A percentile compares a stretch with the other conserved stretches of the same genome.
Evolutionary conservation across 2,329 filamentous ascomycete species (phyloP).

Genomic region (Davidsoniella virescens): DNA sequence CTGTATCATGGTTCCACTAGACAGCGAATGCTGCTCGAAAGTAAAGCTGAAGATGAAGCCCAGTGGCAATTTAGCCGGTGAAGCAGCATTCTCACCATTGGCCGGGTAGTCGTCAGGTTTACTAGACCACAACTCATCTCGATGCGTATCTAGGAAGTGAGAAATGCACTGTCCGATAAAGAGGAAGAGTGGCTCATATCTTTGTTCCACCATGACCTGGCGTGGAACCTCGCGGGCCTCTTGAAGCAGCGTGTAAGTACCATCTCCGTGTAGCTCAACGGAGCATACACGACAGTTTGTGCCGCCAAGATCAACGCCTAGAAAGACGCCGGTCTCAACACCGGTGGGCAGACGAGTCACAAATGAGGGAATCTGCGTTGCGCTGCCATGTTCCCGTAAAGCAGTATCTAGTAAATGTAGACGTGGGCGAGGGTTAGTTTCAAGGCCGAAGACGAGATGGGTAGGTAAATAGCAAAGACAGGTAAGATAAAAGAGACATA

Average conservation of each 20-base stretch:
- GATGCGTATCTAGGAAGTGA: conserved; percentile 34
- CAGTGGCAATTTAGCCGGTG: conserved; percentile 13
- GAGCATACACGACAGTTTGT: conserved; percentile 22
- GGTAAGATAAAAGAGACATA: background rate
- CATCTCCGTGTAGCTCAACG: conserved; percentile 32
- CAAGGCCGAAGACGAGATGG: background rate
- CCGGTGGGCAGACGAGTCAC: conserved; percentile 64
- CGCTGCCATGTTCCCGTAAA: conserved; percentile 37
- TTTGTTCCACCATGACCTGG: conserved; percentile 15
- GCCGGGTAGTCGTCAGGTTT: background rate
- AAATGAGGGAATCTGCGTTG: conserved; percentile 65
- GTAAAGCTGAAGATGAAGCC: conserved; percentile 44
- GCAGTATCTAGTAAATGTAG: conserved; percentile 23
- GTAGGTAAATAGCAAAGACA: background rate
- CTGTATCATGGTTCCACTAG: conserved; percentile 52
- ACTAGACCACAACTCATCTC: background rate
- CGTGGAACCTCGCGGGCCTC: conserved; percentile 23
- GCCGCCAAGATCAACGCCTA: conserved; percentile 22
- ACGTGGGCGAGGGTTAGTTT: background rate
- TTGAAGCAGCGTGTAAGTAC: conserved; percentile 55
- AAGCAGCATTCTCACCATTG: too few relatives aligned
- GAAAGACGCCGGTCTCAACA: conserved; percentile 45
- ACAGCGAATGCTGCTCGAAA: conserved; percentile 54
- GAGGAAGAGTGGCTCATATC: conserved; percentile 46
- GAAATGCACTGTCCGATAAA: conserved; percentile 62